Base-by-base conservation (phyloP, 495 filamentous ascomycete genomes). In the Aspergillus coremiiformis region DNA sequence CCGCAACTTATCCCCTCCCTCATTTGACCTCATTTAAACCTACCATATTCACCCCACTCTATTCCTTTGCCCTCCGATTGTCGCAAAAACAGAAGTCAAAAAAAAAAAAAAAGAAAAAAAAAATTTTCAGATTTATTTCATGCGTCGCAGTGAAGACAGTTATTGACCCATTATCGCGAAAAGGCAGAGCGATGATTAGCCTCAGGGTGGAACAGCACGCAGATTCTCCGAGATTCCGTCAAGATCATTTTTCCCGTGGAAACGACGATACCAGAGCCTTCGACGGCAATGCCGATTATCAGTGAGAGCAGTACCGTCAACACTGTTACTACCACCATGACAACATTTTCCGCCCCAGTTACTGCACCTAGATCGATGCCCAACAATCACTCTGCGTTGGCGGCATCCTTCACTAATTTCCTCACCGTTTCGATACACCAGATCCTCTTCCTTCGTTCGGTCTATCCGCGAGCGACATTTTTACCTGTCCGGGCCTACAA, bases 401-500 rank as follows among this genome's bases (percentile, higher is more conserved):
- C 72, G 49, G 71, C 72, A 45, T 73, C 72, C 30, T 76, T 76
- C 59, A 76, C 72, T 57, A 75, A 82, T 65, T 96, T 97, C 73
- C 84, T 98, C 41, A 88, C 82, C 50, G 84, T 93, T 37, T 84
- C 87, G 56, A 87, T 92, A 63, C 93, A 98, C 74, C 93, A 92
- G 59, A 88, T 97, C 63, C 83, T 98, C 55, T 94, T 88, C 72
- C 82, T 91, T 55, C 86, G 93, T 52, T 66, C 68, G 53, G 82
- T 97, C 65, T 98, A 98, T 66, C 90, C 92, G 0, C 68, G 73
- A 46, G 66, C 78, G 21, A 87, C 90, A 42, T 97, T 97, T 71
- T 77, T 94, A 51, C 79, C 83, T 30, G 83, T 85, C 17, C 83
- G 85, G 54, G 88, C 85, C 39, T 96, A 90, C 78, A 93, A 95